A percentile compares a stretch with the other conserved stretches of the same genome.
Conservation (phyloP, 2,329 filamentous ascomycete genomes). For the Nigrograna mackinnonii region DNA sequence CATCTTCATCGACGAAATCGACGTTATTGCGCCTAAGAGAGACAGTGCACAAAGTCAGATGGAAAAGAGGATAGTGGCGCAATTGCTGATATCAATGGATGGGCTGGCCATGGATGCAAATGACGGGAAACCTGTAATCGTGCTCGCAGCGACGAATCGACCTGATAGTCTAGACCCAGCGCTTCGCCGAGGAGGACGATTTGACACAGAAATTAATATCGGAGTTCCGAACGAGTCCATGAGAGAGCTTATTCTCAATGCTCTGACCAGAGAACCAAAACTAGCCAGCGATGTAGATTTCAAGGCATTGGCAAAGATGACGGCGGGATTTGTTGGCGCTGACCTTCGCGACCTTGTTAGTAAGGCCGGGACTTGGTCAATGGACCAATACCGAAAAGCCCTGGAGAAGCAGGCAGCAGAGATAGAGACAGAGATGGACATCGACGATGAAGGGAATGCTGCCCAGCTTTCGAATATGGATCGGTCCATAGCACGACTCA, state of each 20-base stretch:
- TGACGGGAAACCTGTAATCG: constrained; percentile 78
- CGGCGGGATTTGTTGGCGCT: constrained; percentile 90
- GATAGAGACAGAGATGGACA: constrained; percentile 53
- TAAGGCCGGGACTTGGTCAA: constrained; percentile 67
- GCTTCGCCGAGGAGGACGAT: constrained; percentile 72
- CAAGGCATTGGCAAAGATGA: constrained; percentile 73
- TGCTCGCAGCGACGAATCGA: constrained; percentile 87
- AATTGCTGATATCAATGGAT: constrained; percentile 86
- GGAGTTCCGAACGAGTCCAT: constrained; percentile 81
- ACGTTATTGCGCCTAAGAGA: constrained; percentile 85
- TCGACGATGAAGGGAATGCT: constrained; percentile 43
- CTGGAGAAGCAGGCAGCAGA: constrained; percentile 46
- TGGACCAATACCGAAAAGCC: constrained; percentile 61
- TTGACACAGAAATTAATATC: constrained; percentile 84
- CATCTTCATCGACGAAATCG: constrained; percentile 90
- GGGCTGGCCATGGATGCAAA: constrained; percentile 71
- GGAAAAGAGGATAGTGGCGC: constrained; percentile 83
- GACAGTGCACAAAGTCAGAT: constrained; percentile 85
- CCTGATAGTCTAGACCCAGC: constrained; percentile 85
- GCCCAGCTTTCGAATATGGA: constrained; percentile 21
- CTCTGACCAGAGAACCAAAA: constrained; percentile 68
- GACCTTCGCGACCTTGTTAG: constrained; percentile 77
- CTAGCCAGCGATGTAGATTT: constrained; percentile 75
- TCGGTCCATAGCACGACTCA: constrained; percentile 47
- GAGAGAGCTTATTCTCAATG: constrained; percentile 76